Conservation (phyloP, 805 yeast genomes). For the Metschnikowia peoriensis region DNA sequence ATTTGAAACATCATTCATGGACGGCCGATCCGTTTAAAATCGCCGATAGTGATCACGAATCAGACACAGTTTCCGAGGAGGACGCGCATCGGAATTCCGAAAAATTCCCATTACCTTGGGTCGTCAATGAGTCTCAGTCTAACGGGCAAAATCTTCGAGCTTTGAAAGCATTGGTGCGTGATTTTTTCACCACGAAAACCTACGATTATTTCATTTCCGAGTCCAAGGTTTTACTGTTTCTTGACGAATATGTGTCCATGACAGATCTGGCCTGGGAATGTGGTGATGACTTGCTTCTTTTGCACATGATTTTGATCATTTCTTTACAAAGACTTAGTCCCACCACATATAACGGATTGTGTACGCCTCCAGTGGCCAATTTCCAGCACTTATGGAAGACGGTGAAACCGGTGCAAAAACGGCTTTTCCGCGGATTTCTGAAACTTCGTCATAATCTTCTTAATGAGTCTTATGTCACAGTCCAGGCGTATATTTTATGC, state of each 20-base stretch:
- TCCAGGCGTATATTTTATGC: slow-evolving; percentile 49
- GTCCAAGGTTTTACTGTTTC: slow-evolving; percentile 32
- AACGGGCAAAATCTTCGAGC: slow-evolving; percentile 28
- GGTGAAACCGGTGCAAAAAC: slow-evolving; percentile 18
- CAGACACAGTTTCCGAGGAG: slow-evolving; percentile 2
- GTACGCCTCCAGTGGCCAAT: slow-evolving; percentile 8
- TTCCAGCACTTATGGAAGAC: slow-evolving; percentile 21
- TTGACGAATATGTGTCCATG: slow-evolving; percentile 32
- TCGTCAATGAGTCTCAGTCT: slow-evolving; percentile 15
- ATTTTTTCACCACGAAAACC: slow-evolving; percentile 39
- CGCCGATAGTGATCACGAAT: slow-evolving; percentile 4
- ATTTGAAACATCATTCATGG: slow-evolving; percentile 11
- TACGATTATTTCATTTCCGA: slow-evolving; percentile 41
- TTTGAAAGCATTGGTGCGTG: slow-evolving; percentile 35
- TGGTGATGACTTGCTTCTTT: slow-evolving; percentile 47
- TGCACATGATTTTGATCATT: slow-evolving; percentile 44
- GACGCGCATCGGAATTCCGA: neutral
- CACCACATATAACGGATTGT: slow-evolving; percentile 19
- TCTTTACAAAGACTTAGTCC: slow-evolving; percentile 39
- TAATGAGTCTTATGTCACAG: slow-evolving; percentile 47
- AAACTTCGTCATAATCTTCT: slow-evolving; percentile 46
- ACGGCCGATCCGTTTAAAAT: slow-evolving; percentile 6
- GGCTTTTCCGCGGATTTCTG: slow-evolving; percentile 41
- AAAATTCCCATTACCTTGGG: slow-evolving; percentile 34
- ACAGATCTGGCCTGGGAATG: slow-evolving; percentile 43